A percentile compares a stretch with the other conserved stretches of the same genome.
These are phyloP conservation scores for Simmondsia chinensis DNA, from an alignment of 148 eudicot species.

Conservation along the genomic window DNA sequence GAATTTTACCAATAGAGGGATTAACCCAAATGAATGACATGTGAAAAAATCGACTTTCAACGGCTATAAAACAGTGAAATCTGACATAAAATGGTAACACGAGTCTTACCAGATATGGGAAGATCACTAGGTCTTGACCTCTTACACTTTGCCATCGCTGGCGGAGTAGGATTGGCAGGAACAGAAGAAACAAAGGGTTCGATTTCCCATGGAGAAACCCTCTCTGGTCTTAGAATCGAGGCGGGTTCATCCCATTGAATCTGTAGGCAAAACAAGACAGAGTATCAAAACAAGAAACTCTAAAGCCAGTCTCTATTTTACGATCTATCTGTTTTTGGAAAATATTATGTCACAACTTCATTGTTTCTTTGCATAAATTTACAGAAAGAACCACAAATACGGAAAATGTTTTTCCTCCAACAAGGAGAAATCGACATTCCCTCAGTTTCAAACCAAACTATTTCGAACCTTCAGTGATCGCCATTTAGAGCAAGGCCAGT, in stretches of 20 bases:
- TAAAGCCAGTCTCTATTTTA: not conserved
- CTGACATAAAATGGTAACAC: not conserved
- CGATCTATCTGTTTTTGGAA: too few relatives aligned
- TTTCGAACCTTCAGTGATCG: slow-evolving; percentile 68
- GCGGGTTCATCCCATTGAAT: slow-evolving; percentile 94
- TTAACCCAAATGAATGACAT: too few relatives aligned
- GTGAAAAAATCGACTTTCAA: too few relatives aligned
- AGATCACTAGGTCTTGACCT: slow-evolving; percentile 57
- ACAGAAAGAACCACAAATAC: too few relatives aligned
- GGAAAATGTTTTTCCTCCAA: too few relatives aligned
- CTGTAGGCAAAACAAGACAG: slow-evolving; percentile 24
- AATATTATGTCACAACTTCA: too few relatives aligned
- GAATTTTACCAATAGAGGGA: too few relatives aligned
- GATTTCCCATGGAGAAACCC: slow-evolving; percentile 91
- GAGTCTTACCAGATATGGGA: slow-evolving; percentile 35
- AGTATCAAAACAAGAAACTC: slow-evolving; percentile 9
- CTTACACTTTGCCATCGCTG: slow-evolving; percentile 42
- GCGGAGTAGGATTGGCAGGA: slow-evolving; percentile 30
- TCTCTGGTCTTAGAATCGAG: slow-evolving; percentile 53
- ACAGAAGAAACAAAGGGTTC: slow-evolving; percentile 58
- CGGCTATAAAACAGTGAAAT: too few relatives aligned
- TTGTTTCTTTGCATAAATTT: too few relatives aligned
- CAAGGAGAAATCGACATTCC: too few relatives aligned
- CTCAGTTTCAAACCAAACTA: too few relatives aligned
- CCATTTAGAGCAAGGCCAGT: slow-evolving; percentile 80